These are phyloP conservation scores for Epichloe uncinata DNA, from an alignment of 2,329 filamentous ascomycete genomes.

Conservation along the genomic window DNA sequence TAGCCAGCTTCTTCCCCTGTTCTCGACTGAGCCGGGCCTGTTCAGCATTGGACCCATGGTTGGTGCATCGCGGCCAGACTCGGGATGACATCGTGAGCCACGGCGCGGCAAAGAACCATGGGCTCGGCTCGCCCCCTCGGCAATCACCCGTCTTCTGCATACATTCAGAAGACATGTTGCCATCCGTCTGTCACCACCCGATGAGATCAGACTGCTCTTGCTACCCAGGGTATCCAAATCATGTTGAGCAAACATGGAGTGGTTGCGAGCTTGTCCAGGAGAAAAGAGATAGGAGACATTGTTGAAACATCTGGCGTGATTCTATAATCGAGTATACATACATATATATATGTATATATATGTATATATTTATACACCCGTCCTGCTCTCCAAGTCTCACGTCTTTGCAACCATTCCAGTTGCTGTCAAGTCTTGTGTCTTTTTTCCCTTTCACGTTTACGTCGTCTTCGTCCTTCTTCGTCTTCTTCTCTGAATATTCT, in stretches of 20 bases:
- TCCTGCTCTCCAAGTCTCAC: neutral
- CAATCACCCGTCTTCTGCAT: neutral
- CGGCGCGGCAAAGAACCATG: neutral
- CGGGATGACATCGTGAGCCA: neutral
- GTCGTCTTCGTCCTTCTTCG: no score
- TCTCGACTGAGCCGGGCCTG: no score
- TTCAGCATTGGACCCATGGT: neutral
- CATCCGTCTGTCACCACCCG: conserved; percentile 1
- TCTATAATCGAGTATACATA: neutral
- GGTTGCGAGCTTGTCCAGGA: neutral
- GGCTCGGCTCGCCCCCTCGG: neutral
- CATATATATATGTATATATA: neutral
- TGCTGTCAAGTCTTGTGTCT: neutral
- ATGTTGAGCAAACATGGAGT: neutral
- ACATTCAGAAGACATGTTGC: neutral
- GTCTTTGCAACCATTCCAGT: neutral
- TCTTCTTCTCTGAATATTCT: neutral
- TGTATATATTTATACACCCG: no score
- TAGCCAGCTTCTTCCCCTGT: no score
- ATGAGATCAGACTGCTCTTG: conserved; percentile 1
- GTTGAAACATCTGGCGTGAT: neutral
- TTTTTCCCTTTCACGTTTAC: neutral
- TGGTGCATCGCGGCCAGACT: neutral
- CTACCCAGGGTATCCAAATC: neutral
- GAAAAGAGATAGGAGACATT: neutral